phyloP scores from a whole-genome alignment of 73 alveolate species.

The Vitrella brassicaformis region DNA sequence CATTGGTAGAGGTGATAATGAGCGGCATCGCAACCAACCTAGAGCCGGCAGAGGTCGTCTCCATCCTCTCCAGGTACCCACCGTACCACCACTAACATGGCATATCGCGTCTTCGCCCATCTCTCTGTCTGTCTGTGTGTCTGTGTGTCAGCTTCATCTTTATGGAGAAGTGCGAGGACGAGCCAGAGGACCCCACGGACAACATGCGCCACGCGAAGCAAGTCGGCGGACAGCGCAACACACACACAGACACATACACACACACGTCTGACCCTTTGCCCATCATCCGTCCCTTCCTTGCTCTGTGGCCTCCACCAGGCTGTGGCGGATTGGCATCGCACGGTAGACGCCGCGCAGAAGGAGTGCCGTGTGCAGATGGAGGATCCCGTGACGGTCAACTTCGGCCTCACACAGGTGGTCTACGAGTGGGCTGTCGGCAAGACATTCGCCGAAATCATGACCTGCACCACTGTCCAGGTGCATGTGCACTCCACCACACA shows the following conservation, averaged over 20 bases:
- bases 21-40: too few species aligned
- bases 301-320: not conserved
- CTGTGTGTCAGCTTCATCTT: too few species aligned
- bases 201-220: too few species aligned
- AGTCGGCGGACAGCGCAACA: not conserved
- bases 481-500: too few species aligned
- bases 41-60: not conserved
- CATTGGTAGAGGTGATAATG: too few species aligned
- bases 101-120: too few species aligned
- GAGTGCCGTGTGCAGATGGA: too few species aligned
- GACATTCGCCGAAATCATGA: not conserved
- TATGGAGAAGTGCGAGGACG: not conserved
- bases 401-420: not conserved
- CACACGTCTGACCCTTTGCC: not conserved
- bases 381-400: too few species aligned
- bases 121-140: too few species aligned
- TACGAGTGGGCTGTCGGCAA: not conserved
- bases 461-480: too few species aligned
- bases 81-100: too few species aligned
- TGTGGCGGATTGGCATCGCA: not conserved
- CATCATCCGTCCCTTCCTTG: not conserved
- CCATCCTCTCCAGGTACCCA: not conserved
- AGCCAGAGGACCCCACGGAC: not conserved
- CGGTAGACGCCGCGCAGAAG: too few species aligned
- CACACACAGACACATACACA: not conserved